Percentiles rank a stretch among this genome's conserved stretches.
Conservation (phyloP, 345 rosid genomes). For the Syzygium jambos region DNA sequence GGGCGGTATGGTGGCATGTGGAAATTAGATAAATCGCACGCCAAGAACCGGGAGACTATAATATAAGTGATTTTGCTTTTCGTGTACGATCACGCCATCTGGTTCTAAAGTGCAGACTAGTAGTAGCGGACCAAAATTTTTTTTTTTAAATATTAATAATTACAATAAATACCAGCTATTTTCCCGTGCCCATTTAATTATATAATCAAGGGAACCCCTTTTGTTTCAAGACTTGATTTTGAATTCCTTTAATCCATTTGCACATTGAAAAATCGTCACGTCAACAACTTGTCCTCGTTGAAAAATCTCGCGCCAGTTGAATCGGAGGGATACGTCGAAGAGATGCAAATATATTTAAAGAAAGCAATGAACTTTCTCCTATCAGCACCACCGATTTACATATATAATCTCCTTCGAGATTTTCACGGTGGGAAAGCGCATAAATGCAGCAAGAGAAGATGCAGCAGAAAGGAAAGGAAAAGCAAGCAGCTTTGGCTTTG, state of each 20-base stretch:
- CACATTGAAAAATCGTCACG: background rate
- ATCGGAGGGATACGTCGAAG: no score
- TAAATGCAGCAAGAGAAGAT: no score
- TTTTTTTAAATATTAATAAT: background rate
- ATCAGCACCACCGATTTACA: no score
- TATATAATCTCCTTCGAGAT: no score
- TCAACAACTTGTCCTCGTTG: background rate
- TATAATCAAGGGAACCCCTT: no score
- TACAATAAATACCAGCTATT: no score
- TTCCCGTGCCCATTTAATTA: no score
- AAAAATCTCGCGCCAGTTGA: background rate
- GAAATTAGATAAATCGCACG: background rate
- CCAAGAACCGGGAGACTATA: no score
- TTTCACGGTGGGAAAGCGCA: no score
- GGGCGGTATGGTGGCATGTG: background rate
- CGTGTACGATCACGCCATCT: background rate
- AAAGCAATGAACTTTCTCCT: background rate
- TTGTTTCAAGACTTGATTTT: rapidly evolving
- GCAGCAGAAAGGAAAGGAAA: no score
- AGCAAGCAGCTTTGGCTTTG: background rate
- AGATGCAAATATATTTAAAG: no score
- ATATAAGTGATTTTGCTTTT: background rate
- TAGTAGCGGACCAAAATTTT: background rate
- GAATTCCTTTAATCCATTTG: no score
- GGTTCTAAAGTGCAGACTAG: background rate